These are phyloP conservation scores for Senecio squalidus DNA, from an alignment of 140 eudicot species.

Conservation along the genomic window DNA sequence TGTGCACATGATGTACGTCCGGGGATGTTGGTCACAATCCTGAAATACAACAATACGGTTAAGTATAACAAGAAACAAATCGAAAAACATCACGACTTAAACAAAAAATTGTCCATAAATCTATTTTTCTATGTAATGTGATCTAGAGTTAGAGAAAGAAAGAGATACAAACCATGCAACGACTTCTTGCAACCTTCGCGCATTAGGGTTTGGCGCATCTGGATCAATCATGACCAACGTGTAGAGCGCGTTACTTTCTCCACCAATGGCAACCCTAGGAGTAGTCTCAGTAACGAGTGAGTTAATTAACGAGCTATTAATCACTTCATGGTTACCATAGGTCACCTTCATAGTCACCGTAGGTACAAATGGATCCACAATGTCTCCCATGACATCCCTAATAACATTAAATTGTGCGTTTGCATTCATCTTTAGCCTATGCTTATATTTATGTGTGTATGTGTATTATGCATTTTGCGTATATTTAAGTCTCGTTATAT, in stretches of 20 bases:
- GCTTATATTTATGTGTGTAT: conserved; percentile 1
- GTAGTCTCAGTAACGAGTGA: conserved; percentile 1
- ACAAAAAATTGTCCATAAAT: neutral
- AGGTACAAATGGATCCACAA: neutral
- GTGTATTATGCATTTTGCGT: neutral
- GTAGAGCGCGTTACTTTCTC: neutral
- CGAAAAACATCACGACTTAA: neutral
- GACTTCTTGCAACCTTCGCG: neutral
- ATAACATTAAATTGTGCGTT: neutral
- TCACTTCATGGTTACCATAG: neutral
- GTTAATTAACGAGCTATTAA: neutral
- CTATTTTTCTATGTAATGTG: neutral
- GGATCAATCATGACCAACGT: neutral
- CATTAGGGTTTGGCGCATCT: conserved; percentile 6
- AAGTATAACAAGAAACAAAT: conserved; percentile 5
- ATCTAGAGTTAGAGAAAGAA: neutral
- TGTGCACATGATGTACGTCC: neutral
- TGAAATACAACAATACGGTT: neutral
- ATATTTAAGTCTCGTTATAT: conserved; percentile 10
- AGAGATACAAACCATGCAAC: conserved; percentile 7
- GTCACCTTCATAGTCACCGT: neutral
- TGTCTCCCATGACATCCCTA: neutral
- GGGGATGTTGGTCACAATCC: conserved; percentile 11
- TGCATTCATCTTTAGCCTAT: neutral
- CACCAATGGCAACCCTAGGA: conserved; percentile 16